Base-by-base conservation (phyloP, 2,329 filamentous ascomycete genomes). In the Neonectria punicea region DNA sequence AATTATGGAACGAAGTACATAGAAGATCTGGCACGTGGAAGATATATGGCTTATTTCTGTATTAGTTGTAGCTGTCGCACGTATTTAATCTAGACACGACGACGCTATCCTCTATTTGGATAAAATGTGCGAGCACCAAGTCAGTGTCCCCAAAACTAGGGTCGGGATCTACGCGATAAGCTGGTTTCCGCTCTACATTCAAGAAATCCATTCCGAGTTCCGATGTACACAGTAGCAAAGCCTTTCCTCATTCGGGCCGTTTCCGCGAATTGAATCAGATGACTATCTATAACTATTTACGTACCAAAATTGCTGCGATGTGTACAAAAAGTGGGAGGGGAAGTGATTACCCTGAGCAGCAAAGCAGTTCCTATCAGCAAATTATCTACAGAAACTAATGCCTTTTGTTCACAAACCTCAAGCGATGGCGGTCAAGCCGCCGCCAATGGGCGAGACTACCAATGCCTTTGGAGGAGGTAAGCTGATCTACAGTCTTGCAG, bases 201-300 rank as follows among this genome's bases (percentile, higher is more conserved):
- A 11, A 7, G 7, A 13, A 13, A 13, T 28, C 9, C 22, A 47
- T 47, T 47, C 22, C 44, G 22, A 47, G 22, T 47, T 47, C 44
- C 44, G 22, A 28, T 5, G 4, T 25, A 25, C 22, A 25, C 22
- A 25, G 13, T 14, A 14, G 25, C 2, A 11, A 11, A 39, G 8
- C 20, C 16, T 58, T 61, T 53, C 64, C 62, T 20, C 9, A 47
- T 67, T 61, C 1, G 53, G 64, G 61, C 20, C 61, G 47, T 46
- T 47, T 51, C 49, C 61, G 53, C 64, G 62, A 66, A 44, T n/a
- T 3, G 16, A 13, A 36, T 36, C 16, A 20, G 22, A n/a, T n/a
- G 13, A 16, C 11, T 8, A 28, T 28, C 22, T 28, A 6, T 7
- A n/a, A 47, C 25, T 9, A 7, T 10, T 16, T 47, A 28, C 5